These are phyloP conservation scores for Calonectria pteridis DNA, from an alignment of 2,329 filamentous ascomycete species.

Conservation along the genomic window DNA sequence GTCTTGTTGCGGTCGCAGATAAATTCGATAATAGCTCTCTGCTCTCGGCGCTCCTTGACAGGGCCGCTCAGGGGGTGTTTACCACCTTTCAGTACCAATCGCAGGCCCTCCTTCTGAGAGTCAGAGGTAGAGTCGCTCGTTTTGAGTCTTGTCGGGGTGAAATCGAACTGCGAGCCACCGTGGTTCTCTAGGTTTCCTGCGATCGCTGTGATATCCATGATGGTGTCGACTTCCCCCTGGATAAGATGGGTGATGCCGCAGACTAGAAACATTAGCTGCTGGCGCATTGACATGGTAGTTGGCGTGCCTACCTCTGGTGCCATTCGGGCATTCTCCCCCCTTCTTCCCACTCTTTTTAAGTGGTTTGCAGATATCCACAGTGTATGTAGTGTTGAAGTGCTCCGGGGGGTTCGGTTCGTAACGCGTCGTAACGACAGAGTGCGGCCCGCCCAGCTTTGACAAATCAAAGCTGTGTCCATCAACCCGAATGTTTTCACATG, in stretches of 20 bases:
- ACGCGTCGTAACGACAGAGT: constrained; percentile 73
- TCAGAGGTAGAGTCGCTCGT: constrained; percentile 74
- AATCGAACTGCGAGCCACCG: constrained; percentile 72
- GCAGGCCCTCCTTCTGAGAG: constrained; percentile 77
- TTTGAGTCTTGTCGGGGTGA: constrained; percentile 75
- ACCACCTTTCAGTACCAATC: constrained; percentile 75
- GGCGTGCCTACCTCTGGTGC: constrained; percentile 70
- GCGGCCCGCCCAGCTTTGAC: constrained; percentile 72
- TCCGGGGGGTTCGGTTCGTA: constrained; percentile 65
- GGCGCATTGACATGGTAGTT: neutral
- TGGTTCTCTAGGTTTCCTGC: constrained; percentile 76
- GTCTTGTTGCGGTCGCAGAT: constrained; percentile 80
- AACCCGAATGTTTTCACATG: constrained; percentile 72
- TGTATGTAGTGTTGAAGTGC: constrained; percentile 80
- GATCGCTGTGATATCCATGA: constrained; percentile 75
- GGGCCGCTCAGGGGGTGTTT: constrained; percentile 62
- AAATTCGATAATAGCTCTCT: constrained; percentile 87
- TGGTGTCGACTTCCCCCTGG: constrained; percentile 60
- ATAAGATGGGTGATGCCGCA: constrained; percentile 78
- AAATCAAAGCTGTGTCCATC: constrained; percentile 75
- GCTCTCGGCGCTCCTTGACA: constrained; percentile 59
- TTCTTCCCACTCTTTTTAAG: constrained; percentile 72
- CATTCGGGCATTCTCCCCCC: constrained; percentile 74
- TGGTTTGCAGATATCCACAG: constrained; percentile 79
- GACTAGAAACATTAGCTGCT: constrained; percentile 61